Evolutionary conservation across 345 rosid genomes (phyloP).

Genomic region (Rhizophora mangle): DNA sequence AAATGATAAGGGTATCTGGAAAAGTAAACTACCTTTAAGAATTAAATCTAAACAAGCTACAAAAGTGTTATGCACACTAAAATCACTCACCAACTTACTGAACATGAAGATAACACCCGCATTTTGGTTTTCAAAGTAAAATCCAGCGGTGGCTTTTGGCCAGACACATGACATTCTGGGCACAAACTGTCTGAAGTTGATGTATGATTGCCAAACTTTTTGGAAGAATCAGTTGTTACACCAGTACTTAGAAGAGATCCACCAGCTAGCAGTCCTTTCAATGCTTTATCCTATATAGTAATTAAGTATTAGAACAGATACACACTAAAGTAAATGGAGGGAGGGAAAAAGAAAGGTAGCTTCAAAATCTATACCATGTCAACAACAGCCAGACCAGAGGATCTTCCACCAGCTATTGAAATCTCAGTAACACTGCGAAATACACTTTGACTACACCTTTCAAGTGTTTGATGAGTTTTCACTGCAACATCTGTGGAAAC

Average conservation of each 20-base stretch:
- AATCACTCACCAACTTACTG: slow-evolving; percentile 61
- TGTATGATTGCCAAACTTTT: slow-evolving; percentile 36
- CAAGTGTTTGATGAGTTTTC: slow-evolving; percentile 39
- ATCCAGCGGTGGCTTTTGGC: slow-evolving; percentile 74
- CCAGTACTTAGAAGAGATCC: slow-evolving; percentile 28
- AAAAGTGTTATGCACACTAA: slow-evolving; percentile 11
- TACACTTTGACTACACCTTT: slow-evolving; percentile 55
- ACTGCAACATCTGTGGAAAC: slow-evolving; percentile 35
- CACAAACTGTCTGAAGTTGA: slow-evolving; percentile 35
- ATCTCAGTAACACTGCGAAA: slow-evolving; percentile 83
- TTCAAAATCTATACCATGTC: slow-evolving; percentile 69
- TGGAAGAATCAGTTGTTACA: slow-evolving; percentile 35
- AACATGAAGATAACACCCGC: slow-evolving; percentile 54
- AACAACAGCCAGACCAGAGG: slow-evolving; percentile 41
- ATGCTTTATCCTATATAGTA: slow-evolving; percentile 63
- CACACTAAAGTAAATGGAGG: slow-evolving; percentile 4
- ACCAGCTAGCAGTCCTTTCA: slow-evolving; percentile 72
- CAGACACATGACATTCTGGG: slow-evolving; percentile 51
- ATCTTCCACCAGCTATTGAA: slow-evolving; percentile 57
- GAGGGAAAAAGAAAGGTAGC: slow-evolving; percentile 9
- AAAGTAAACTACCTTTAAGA: neutral
- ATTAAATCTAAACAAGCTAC: neutral
- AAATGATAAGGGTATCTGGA: neutral
- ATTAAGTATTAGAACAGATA: slow-evolving; percentile 10
- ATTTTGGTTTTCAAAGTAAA: slow-evolving; percentile 76